These are phyloP conservation scores for Furcasterigmium sp. DNA, from an alignment of 2,329 filamentous ascomycete species.

Conservation along the genomic window DNA sequence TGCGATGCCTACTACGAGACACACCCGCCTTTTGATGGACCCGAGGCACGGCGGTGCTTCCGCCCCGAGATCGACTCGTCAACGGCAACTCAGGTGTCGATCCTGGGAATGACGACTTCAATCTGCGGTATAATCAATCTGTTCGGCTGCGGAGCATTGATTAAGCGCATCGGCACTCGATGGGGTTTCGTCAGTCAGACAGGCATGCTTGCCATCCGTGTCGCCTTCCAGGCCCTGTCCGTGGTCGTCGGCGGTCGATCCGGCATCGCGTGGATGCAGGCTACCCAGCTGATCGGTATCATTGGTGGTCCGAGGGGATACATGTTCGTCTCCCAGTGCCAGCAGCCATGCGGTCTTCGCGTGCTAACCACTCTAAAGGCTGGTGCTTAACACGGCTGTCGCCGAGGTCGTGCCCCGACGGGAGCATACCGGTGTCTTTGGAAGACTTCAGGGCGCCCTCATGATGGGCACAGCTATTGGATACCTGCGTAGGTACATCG, in stretches of 20 bases:
- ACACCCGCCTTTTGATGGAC: slow-evolving; percentile 43
- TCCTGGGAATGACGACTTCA: slow-evolving; percentile 63
- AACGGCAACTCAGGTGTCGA: slow-evolving; percentile 58
- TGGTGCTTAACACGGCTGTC: slow-evolving; percentile 64
- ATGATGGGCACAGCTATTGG: slow-evolving; percentile 63
- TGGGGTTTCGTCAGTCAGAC: slow-evolving; percentile 58
- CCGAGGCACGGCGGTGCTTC: slow-evolving; percentile 48
- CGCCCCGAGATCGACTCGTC: slow-evolving; percentile 58
- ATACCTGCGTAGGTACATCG: slow-evolving; percentile 42
- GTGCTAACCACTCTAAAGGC: slow-evolving; percentile 19
- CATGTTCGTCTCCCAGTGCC: slow-evolving; percentile 32
- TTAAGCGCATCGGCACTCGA: slow-evolving; percentile 62
- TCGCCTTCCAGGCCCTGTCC: slow-evolving; percentile 59
- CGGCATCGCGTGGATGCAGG: slow-evolving; percentile 65
- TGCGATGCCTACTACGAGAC: slow-evolving; percentile 63
- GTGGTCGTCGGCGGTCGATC: slow-evolving; percentile 53
- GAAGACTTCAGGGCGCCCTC: slow-evolving; percentile 59
- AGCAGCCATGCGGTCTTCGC: not conserved
- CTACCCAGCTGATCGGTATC: slow-evolving; percentile 62
- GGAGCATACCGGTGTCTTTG: slow-evolving; percentile 59
- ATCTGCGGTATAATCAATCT: slow-evolving; percentile 64
- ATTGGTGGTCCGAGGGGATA: slow-evolving; percentile 66
- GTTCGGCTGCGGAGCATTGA: slow-evolving; percentile 61
- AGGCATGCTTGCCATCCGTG: slow-evolving; percentile 57
- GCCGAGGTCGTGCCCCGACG: slow-evolving; percentile 57